Evolutionary conservation across 495 filamentous ascomycete genomes (phyloP), one percentile per base, ranked within the genome.

Genomic region (Corynascus novoguineensis): DNA sequence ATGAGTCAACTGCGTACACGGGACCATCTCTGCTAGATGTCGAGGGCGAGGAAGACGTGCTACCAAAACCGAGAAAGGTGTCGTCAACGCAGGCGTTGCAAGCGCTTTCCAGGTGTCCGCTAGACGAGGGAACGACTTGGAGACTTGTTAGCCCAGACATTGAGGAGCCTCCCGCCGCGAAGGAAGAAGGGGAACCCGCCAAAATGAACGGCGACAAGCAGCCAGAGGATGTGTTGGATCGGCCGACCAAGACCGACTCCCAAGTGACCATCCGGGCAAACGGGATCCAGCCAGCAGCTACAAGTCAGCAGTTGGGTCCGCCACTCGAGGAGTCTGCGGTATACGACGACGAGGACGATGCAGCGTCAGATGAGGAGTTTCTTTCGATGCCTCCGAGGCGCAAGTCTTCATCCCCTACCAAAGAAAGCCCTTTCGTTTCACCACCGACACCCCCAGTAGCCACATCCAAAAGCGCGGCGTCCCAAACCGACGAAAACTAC

Each of bases 71-170:
- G 0, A 75, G 70, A 55, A 78, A 76, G 58, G 68, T 76, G 27
- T 74, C 74, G 8, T 75, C 75, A 2, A 76, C 75, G 50, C 74
- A 78, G 52, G 68, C 69, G 5, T 54, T 78, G 24, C 75, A 70
- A 35, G 74, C 71, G 14, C 67, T 78, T 35, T 66, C 73, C 24
- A 70, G 71, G 32, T 73, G 53, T 25, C 74, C 75, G n/a, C 64
- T 71, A 9, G 75, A 76, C 50, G 72, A 70, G 28, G 71, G 71
- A 21, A 71, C 69, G 1, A 66, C 65, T 21, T 78, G 74, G 74
- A 74, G 70, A 38, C 67, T 70, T 11, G 75, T 76, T 22, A 68
- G 71, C 31, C 44, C 68, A 24, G 68, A 70, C 21, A 52, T 64
- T 19, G 71, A 76, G 17, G 71, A 72, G 21, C 59, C n/a, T n/a